Percentiles rank a stretch among this genome's conserved stretches.
phyloP scores from a whole-genome alignment of 1,284 basidiomycete species.

The Rhodofomes roseus region DNA sequence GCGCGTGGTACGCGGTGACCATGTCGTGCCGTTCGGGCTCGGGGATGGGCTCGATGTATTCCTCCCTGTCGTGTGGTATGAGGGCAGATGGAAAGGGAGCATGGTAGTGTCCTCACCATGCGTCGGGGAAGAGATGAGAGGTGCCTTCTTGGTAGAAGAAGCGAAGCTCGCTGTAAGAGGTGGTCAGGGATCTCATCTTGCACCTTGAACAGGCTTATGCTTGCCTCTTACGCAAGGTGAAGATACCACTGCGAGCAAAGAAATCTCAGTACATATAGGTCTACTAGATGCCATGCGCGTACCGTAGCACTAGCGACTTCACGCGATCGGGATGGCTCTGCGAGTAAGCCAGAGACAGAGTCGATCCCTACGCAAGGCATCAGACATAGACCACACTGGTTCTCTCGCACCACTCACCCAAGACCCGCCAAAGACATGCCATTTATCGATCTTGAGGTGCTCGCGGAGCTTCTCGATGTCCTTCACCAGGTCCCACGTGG shows the following conservation, averaged over 20 bases:
- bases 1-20: constrained; percentile 80
- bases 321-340: constrained; percentile 85
- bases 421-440: constrained; percentile 91
- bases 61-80: constrained; percentile 50
- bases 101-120: too few species aligned
- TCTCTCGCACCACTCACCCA: constrained; percentile 53
- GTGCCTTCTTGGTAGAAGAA: constrained; percentile 93
- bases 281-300: constrained; percentile 12
- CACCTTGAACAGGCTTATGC: too few species aligned
- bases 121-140: constrained; percentile 84
- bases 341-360: constrained; percentile 85
- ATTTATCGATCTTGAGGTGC: constrained; percentile 67
- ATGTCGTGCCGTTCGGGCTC: constrained; percentile 77
- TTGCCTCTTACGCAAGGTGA: constrained; percentile 77
- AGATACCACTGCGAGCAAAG: constrained; percentile 68
- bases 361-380: constrained; percentile 66
- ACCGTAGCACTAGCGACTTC: constrained; percentile 81
- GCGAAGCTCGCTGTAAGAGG: constrained; percentile 61
- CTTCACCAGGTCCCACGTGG: constrained; percentile 91
- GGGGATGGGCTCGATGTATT: constrained; percentile 79
- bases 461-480: constrained; percentile 84
- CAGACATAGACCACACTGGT: too few species aligned
- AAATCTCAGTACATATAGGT: too few species aligned
- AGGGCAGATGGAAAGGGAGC: not conserved
- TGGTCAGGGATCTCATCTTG: not conserved